Evolutionary conservation across 345 rosid genomes (phyloP), one percentile per base, ranked within the genome.

Genomic region (Populus tremula): DNA sequence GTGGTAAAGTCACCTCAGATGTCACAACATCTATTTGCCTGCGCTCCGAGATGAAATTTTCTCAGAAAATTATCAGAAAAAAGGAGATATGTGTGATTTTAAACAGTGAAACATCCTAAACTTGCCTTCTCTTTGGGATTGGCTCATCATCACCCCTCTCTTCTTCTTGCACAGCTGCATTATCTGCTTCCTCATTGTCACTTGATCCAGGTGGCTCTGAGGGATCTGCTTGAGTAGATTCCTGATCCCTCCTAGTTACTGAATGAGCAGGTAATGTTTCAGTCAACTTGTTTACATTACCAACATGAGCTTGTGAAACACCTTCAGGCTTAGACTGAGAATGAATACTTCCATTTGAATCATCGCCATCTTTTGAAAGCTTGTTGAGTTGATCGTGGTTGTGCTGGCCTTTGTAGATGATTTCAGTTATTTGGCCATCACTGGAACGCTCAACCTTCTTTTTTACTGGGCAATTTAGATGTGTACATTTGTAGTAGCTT

Each of bases 401-500:
- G 87, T 96, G 99, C 86, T 88, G 88, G 38, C 98, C 98, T 88
- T 90, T 96, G 84, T 96, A 96, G 75, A 92, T 90, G 72, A 96
- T 96, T 86, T 96, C 96, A 71, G 96, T 89, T 80, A 96, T 89
- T 69, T 89, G 97, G 65, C 98, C 99, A 67, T 89, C 90, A 11
- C 89, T 90, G 16, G 96, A 89, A 27, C 97, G 94, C 84, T 96
- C 99, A 12, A 96, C 94, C 87, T 90, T 90, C 88, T 93, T 96
- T 86, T 87, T 96, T n/a, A 93, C 96, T 0, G 92, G 91, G 83
- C 99, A 96, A 65, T 84, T 88, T 61, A 59, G 83, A 82, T 92
- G 87, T 13, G 97, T 96, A 74, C 99, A 96, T 79, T 91, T 96
- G 84, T 96, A 96, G 87, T 96, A 93, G 87, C 99, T 96, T 84